Percentiles rank a stretch among this genome's conserved stretches.
These are phyloP conservation scores for Yamadazyma atmosphaerica DNA, from an alignment of 1,139 yeast genomes.

Conservation along the genomic window DNA sequence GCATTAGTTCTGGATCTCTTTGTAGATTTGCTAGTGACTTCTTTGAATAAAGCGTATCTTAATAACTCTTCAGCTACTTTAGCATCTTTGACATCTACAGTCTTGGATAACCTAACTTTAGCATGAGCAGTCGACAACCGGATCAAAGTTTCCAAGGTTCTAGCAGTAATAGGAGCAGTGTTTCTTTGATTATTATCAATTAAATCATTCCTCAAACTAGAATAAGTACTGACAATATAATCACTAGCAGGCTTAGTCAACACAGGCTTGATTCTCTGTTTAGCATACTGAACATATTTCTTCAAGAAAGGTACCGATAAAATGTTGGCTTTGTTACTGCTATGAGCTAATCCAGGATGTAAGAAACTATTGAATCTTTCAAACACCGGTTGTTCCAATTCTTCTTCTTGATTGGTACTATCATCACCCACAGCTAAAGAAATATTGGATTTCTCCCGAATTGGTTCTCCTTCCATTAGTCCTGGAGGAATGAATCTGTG, in stretches of 20 bases:
- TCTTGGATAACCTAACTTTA: conserved; percentile 78
- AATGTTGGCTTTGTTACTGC: conserved; percentile 54
- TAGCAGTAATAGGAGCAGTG: conserved; percentile 95
- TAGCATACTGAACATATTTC: conserved; percentile 92
- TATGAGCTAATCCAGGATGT: conserved; percentile 68
- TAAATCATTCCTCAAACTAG: conserved; percentile 81
- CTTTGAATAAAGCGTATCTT: conserved; percentile 84
- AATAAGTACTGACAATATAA: conserved; percentile 76
- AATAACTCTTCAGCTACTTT: conserved; percentile 81
- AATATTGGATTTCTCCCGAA: conserved; percentile 70
- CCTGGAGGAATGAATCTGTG: conserved; percentile 92
- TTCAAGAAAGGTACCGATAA: conserved; percentile 83
- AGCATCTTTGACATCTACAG: conserved; percentile 78
- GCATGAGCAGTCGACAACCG: conserved; percentile 98
- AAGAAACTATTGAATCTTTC: conserved; percentile 82
- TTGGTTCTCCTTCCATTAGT: conserved; percentile 89
- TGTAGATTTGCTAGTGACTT: conserved; percentile 46
- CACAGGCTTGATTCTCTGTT: conserved; percentile 81
- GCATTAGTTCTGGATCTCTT: conserved; percentile 33
- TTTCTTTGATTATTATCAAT: conserved; percentile 70
- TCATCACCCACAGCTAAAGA: conserved; percentile 81
- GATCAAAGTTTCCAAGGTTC: conserved; percentile 94
- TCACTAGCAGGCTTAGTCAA: conserved; percentile 78
- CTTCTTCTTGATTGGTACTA: conserved; percentile 48
- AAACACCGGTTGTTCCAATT: conserved; percentile 59